phyloP scores from a whole-genome alignment of 2,329 filamentous ascomycete species.

The Huntiella savannae region DNA sequence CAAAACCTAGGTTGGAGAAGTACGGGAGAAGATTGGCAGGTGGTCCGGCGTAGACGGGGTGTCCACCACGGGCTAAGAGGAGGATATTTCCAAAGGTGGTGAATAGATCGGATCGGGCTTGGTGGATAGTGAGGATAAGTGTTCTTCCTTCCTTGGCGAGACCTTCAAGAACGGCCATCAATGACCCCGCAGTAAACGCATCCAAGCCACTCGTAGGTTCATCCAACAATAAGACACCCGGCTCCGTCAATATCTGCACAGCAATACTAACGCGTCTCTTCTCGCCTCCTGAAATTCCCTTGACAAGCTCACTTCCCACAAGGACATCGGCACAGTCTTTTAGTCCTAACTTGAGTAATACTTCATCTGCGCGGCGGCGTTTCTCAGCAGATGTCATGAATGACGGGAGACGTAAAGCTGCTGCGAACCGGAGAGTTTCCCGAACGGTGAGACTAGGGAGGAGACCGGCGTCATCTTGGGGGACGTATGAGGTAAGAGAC shows the following conservation, averaged over 20 bases:
- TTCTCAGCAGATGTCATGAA: conserved; percentile 55
- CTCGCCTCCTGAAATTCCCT: conserved; percentile 64
- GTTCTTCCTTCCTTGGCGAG: conserved; percentile 57
- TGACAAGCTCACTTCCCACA: conserved; percentile 51
- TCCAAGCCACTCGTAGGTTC: conserved; percentile 62
- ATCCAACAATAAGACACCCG: conserved; percentile 52
- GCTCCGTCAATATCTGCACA: conserved; percentile 58
- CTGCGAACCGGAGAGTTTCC: conserved; percentile 53
- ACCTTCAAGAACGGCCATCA: conserved; percentile 52
- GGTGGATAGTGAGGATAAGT: conserved; percentile 59
- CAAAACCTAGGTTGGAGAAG: conserved; percentile 38
- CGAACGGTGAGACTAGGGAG: conserved; percentile 57
- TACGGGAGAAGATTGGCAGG: conserved; percentile 46
- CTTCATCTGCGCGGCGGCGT: conserved; percentile 46
- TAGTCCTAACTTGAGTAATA: conserved; percentile 54
- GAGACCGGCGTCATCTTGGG: conserved; percentile 59
- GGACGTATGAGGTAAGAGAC: conserved; percentile 58
- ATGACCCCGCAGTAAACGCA: conserved; percentile 59
- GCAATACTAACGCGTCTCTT: conserved; percentile 62
- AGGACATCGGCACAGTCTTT: conserved; percentile 63
- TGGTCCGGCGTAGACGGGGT: conserved; percentile 46
- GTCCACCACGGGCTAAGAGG: conserved; percentile 50
- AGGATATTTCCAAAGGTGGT: conserved; percentile 52
- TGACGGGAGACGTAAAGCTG: conserved; percentile 48
- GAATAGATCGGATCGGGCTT: conserved; percentile 56